Conservation (phyloP, 2,329 filamentous ascomycete species). For the Trichoderma koningii region DNA sequence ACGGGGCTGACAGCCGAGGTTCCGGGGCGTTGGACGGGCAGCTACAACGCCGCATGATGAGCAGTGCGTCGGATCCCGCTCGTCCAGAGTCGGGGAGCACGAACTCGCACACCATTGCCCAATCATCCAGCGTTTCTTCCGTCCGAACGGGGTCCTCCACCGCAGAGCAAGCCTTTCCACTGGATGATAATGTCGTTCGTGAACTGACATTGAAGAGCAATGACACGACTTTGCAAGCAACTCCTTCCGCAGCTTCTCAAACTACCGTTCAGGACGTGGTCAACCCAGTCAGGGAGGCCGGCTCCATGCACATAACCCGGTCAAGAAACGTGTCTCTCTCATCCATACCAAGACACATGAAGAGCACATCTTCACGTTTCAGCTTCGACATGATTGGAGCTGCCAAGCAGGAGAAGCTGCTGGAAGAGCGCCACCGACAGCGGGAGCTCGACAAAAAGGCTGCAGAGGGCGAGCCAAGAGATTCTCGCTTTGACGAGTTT, state of each 20-base stretch:
- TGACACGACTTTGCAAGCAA: conserved; percentile 29
- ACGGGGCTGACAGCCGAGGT: neutral
- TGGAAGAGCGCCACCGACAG: conserved; percentile 73
- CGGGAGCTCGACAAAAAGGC: conserved; percentile 63
- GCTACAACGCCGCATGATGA: conserved; percentile 31
- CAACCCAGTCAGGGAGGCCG: conserved; percentile 30
- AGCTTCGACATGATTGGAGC: conserved; percentile 79
- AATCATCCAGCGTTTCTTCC: conserved; percentile 36
- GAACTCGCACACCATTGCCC: conserved; percentile 34
- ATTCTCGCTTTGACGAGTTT: conserved; percentile 62
- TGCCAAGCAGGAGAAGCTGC: conserved; percentile 65
- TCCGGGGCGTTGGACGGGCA: neutral
- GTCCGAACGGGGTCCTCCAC: conserved; percentile 30
- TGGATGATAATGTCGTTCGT: conserved; percentile 33
- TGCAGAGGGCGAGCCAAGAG: conserved; percentile 43
- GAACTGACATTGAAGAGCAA: conserved; percentile 47
- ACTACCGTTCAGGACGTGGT: conserved; percentile 31
- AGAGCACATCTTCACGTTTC: conserved; percentile 76
- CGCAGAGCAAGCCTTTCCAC: conserved; percentile 25
- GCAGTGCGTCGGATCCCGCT: conserved; percentile 39
- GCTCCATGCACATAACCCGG: conserved; percentile 41
- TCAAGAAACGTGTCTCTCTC: conserved; percentile 58
- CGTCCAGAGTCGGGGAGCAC: conserved; percentile 33
- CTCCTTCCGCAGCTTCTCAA: conserved; percentile 32
- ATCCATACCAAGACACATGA: conserved; percentile 64